A percentile compares a stretch with the other conserved stretches of the same genome.
phyloP scores from a whole-genome alignment of 1,284 basidiomycete species.

The Leccinum solheimii region DNA sequence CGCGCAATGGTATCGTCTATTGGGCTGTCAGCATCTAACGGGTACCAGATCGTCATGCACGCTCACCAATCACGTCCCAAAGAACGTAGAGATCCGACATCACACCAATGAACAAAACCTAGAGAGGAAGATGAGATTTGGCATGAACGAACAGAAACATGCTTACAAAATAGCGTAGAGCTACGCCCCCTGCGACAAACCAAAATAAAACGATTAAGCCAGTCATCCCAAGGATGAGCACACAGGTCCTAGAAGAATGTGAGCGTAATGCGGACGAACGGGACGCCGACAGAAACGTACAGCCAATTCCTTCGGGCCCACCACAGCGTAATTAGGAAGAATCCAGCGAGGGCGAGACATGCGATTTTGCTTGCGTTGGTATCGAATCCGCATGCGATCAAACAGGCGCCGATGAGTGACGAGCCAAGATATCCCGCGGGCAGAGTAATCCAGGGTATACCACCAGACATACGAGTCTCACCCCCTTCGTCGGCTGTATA shows the following conservation, averaged over 20 bases:
- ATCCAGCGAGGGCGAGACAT: slow-evolving; percentile 76
- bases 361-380: slow-evolving; percentile 92
- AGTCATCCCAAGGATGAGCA: slow-evolving; percentile 72
- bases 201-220: slow-evolving; percentile 79
- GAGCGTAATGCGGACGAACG: neutral
- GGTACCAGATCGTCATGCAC: slow-evolving; percentile 19
- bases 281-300: slow-evolving; percentile 42
- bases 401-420: slow-evolving; percentile 83
- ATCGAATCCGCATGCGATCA: slow-evolving; percentile 93
- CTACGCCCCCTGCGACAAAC: slow-evolving; percentile 76
- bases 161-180: slow-evolving; percentile 70
- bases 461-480: slow-evolving; percentile 90
- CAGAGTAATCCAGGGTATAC: slow-evolving; percentile 81
- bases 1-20: slow-evolving; percentile 86
- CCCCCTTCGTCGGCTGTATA: slow-evolving; percentile 86
- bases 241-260: slow-evolving; percentile 57
- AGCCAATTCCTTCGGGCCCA: slow-evolving; percentile 83
- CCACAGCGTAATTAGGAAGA: slow-evolving; percentile 93
- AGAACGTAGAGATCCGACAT: slow-evolving; percentile 88
- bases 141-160: neutral
- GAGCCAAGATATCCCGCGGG: slow-evolving; percentile 94
- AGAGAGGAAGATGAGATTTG: slow-evolving; percentile 10
- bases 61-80: slow-evolving; percentile 81
- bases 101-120: slow-evolving; percentile 93
- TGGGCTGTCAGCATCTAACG: slow-evolving; percentile 10